Conservation (phyloP, 805 yeast genomes). For the Spathaspora girioi region DNA sequence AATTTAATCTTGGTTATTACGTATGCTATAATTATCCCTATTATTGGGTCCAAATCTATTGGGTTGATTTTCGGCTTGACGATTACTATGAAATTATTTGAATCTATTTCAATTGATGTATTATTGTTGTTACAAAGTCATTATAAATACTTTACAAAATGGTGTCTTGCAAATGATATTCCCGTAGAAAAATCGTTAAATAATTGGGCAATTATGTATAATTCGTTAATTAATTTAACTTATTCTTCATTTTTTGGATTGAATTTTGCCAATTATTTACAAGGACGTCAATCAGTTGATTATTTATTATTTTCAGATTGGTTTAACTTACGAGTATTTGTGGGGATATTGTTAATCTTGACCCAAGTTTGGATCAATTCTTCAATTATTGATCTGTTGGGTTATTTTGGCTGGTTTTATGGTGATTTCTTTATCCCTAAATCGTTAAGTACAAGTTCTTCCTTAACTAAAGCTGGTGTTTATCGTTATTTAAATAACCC, state of each 20-base stretch:
- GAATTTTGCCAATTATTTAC: slow-evolving; percentile 26
- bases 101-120: slow-evolving; percentile 47
- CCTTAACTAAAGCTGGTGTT: slow-evolving; percentile 72
- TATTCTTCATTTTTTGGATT: slow-evolving; percentile 49
- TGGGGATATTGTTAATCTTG: slow-evolving; percentile 52
- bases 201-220: slow-evolving; percentile 71
- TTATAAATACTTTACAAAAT: slow-evolving; percentile 58
- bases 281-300: slow-evolving; percentile 8
- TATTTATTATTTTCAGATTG: slow-evolving; percentile 27
- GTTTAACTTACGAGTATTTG: slow-evolving; percentile 50
- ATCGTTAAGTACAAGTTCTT: slow-evolving; percentile 27
- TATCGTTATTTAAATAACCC: slow-evolving; percentile 81
- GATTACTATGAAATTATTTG: slow-evolving; percentile 44
- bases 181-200: slow-evolving; percentile 63
- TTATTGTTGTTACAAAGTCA: slow-evolving; percentile 58
- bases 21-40: slow-evolving; percentile 41
- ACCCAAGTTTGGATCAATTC: slow-evolving; percentile 68
- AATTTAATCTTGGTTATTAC: slow-evolving; percentile 42
- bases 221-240: slow-evolving; percentile 46
- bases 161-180: slow-evolving; percentile 60
- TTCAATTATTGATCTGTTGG: slow-evolving; percentile 67
- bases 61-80: slow-evolving; percentile 34
- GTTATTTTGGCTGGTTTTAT: slow-evolving; percentile 86
- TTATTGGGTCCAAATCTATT: slow-evolving; percentile 22
- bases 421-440: slow-evolving; percentile 77